phyloP scores from a whole-genome alignment of 495 filamentous ascomycete genomes.

The Terfezia boudieri region DNA sequence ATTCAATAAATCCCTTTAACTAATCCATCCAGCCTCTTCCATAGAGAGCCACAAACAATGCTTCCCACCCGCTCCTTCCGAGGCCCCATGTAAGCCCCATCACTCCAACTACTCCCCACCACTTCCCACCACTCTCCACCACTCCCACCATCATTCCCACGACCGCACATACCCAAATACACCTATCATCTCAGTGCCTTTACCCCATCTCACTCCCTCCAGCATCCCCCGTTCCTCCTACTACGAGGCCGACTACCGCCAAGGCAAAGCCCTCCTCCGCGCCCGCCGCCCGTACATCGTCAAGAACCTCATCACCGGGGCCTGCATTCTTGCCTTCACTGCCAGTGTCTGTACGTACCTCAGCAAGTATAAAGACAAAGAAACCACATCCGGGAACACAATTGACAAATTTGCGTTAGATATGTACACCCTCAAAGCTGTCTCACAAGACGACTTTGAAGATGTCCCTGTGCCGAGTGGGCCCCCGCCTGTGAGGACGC shows the following conservation, averaged over 20 bases:
- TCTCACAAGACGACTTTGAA: conserved; percentile 95
- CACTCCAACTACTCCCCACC: background rate
- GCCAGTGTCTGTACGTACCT: conserved; percentile 54
- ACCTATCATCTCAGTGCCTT: background rate
- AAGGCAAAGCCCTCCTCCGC: conserved; percentile 63
- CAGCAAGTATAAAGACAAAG: background rate
- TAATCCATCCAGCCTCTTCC: too few species aligned
- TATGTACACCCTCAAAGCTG: conserved; percentile 62
- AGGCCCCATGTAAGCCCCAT: background rate
- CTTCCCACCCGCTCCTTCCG: background rate
- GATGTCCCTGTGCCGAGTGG: conserved; percentile 71
- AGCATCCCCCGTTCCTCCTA: conserved; percentile 30
- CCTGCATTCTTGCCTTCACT: conserved; percentile 43
- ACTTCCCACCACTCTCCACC: background rate
- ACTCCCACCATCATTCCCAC: background rate
- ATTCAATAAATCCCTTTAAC: too few species aligned
- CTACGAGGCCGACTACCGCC: conserved; percentile 65
- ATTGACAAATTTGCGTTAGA: conserved; percentile 28
- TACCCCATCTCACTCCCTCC: too few species aligned
- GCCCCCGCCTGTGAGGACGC: conserved; percentile 17
- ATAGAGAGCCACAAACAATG: background rate
- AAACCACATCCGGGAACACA: background rate
- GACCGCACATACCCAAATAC: background rate
- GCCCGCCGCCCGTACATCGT: conserved; percentile 79
- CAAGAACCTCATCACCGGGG: conserved; percentile 61